Evolutionary conservation across 106 monocot species (phyloP).

Genomic region (Dendrobium catenatum): DNA sequence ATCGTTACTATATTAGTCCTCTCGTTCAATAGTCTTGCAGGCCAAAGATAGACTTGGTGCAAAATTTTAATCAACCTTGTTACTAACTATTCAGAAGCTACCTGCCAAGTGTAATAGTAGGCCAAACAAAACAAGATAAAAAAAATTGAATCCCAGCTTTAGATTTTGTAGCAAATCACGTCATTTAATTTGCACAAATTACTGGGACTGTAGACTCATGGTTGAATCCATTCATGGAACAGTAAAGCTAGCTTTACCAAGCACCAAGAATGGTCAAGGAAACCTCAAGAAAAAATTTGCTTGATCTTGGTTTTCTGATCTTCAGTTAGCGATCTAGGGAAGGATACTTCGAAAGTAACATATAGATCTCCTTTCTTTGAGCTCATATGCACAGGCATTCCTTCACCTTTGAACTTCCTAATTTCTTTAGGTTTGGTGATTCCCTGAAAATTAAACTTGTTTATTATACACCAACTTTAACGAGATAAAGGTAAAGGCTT

Average conservation of each 20-base stretch:
- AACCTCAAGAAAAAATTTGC: conserved; percentile 46
- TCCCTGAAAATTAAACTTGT: conserved; percentile 32
- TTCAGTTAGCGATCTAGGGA: conserved; percentile 74
- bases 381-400: conserved; percentile 82
- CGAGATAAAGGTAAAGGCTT: neutral
- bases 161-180: neutral
- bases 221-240: neutral
- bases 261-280: neutral
- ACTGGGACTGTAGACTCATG: neutral
- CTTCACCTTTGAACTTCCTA: conserved; percentile 91
- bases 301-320: conserved; percentile 86
- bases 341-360: conserved; percentile 69
- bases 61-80: neutral
- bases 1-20: no score
- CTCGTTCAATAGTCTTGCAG: neutral
- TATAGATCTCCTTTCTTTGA: conserved; percentile 80
- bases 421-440: conserved; percentile 86
- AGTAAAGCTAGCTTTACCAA: neutral
- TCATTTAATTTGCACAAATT: neutral
- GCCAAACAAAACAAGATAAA: neutral
- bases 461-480: neutral
- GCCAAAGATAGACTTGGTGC: neutral
- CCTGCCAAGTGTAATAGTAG: neutral
- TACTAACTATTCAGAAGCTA: neutral
- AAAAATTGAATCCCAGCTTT: neutral